Evolutionary conservation across 1,284 basidiomycete species (phyloP), one percentile per base, ranked within the genome.

Genomic region (Tylopilus sp.): DNA sequence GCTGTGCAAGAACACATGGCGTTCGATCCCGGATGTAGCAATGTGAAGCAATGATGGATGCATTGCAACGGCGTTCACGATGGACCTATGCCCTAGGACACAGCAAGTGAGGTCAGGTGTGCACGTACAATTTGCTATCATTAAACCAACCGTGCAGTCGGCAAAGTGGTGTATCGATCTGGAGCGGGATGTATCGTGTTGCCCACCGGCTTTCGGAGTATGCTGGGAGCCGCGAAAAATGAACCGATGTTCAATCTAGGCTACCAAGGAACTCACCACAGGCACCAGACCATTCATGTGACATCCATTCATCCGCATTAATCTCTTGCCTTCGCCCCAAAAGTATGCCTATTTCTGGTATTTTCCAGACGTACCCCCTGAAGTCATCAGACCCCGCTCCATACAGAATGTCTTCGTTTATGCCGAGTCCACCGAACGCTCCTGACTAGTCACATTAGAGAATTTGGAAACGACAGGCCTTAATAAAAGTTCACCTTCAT

Each of bases 341-440:
- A 23, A 90, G 69, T 12, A 68, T 64, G 5, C 63, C 54, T 1
- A 75, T 49, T 4, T 74, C 61, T 2, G 88, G 87, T 29, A 90
- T 71, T 56, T 77, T 78, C 89, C 89, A 92, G n/a, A 89, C 65
- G 56, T 92, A 92, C 11, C 74, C 80, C 28, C 82, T 74, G 60
- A 91, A 92, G 63, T 92, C 86, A 60, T 92, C 89, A 10, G 86
- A 90, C 11, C 89, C 89, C 11, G 79, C 77, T 29, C 74, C 75
- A 59, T 84, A 92, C 58, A 84, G 79, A 25, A 74, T 63, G 44
- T 84, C 82, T 38, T 63, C 66, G 39, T 73, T 71, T n/a, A 75
- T 59, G 5, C 75, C 76, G 4, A 74, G 73, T 0, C 79, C 77
- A 31, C 88, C 85, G 53, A 92, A 89, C 3, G 80, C 78, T 11